A percentile compares a stretch with the other conserved stretches of the same genome.
phyloP scores from a whole-genome alignment of 2,329 filamentous ascomycete species.

The Hypoxylon rubiginosum region DNA sequence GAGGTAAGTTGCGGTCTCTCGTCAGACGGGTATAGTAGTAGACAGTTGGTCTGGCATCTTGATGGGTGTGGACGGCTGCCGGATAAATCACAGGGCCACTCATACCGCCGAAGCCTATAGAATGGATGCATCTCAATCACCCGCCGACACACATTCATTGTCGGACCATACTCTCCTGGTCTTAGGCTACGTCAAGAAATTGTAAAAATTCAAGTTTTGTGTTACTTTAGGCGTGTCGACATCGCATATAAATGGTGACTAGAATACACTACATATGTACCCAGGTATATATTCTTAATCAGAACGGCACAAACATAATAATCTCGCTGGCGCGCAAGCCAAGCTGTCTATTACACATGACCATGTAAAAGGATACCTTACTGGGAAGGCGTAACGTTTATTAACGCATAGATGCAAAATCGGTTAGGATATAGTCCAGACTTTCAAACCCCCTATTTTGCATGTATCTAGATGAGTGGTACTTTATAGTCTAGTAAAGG shows the following conservation, averaged over 20 bases:
- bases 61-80: slow-evolving; percentile 1
- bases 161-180: neutral
- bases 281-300: too few relatives aligned
- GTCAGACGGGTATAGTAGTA: neutral
- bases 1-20: slow-evolving; percentile 5
- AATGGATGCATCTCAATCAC: neutral
- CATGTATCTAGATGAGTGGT: too few relatives aligned
- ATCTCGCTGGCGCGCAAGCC: neutral
- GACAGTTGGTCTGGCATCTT: neutral
- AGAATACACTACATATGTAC: neutral
- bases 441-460: too few relatives aligned
- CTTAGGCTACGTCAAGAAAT: neutral
- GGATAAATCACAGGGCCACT: slow-evolving; percentile 1
- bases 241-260: neutral
- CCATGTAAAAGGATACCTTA: neutral
- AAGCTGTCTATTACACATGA: neutral
- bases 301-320: neutral
- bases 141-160: neutral
- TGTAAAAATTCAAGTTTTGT: neutral
- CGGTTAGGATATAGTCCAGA: too few relatives aligned
- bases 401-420: too few relatives aligned
- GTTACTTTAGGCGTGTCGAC: neutral
- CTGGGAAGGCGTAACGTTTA: too few relatives aligned
- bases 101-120: neutral
- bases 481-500: too few relatives aligned